Evolutionary conservation across 306 rosid species (phyloP).

Genomic region (Trifolium fragiferum): DNA sequence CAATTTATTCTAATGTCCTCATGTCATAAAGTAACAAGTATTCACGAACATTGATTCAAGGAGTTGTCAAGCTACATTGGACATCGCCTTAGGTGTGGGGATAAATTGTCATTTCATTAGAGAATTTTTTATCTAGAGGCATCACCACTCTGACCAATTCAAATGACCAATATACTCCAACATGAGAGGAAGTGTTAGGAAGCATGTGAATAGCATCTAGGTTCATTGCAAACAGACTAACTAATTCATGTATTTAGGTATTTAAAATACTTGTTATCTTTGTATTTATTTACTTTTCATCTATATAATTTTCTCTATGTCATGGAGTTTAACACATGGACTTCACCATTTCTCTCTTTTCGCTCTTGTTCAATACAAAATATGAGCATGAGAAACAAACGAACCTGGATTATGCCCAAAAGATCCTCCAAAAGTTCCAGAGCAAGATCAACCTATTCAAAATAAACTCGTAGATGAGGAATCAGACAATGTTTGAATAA

Average conservation of each 20-base stretch:
- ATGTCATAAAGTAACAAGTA: background rate
- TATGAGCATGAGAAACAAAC: conserved; percentile 15
- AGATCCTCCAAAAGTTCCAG: conserved; percentile 95
- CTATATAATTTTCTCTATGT: background rate
- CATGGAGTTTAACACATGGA: background rate
- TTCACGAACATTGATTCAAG: background rate
- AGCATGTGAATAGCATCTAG: background rate
- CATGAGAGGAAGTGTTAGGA: background rate
- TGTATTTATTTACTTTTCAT: background rate
- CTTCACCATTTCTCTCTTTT: conserved; percentile 10
- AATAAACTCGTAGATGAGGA: conserved; percentile 40
- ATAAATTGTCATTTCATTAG: background rate
- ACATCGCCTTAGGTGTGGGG: background rate
- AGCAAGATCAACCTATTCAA: conserved; percentile 80
- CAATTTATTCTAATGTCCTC: background rate
- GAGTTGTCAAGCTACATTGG: conserved; percentile 5
- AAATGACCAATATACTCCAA: background rate
- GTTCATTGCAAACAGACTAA: background rate
- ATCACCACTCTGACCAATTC: background rate
- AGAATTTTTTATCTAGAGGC: background rate
- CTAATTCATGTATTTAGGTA: background rate
- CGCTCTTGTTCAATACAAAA: conserved; percentile 4
- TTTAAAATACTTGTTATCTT: background rate
- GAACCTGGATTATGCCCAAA: conserved; percentile 84
- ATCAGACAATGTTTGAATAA: conserved; percentile 31